These are phyloP conservation scores for Neurospora hispaniola DNA, from an alignment of 495 filamentous ascomycete genomes.

Conservation along the genomic window DNA sequence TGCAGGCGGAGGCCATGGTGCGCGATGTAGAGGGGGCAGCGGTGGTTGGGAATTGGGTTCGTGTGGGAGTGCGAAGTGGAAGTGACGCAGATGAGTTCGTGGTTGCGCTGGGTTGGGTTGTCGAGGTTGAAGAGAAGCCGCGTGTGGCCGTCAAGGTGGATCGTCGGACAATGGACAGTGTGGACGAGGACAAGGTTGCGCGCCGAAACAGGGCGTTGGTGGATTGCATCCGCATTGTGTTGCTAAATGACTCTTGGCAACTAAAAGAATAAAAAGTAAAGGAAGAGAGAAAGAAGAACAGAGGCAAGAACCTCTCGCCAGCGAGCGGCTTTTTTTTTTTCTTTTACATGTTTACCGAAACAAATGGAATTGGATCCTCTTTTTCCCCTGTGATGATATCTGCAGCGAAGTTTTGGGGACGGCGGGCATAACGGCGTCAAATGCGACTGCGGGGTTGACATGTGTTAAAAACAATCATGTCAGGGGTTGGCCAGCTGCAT, in stretches of 20 bases:
- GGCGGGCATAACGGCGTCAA: not conserved
- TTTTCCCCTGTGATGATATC: constrained; percentile 35
- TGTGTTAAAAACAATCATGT: not conserved
- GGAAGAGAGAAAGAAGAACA: not conserved
- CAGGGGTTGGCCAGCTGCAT: not conserved
- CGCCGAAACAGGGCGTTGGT: constrained; percentile 20
- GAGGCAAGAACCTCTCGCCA: constrained; percentile 2
- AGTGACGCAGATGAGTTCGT: not conserved
- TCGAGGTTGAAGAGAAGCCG: constrained; percentile 11
- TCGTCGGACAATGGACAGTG: not conserved
- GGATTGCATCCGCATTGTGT: constrained; percentile 8
- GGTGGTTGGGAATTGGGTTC: not conserved
- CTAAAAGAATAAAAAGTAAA: not conserved
- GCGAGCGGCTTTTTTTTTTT: constrained; percentile 2
- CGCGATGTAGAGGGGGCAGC: constrained; percentile 7
- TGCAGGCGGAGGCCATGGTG: constrained; percentile 21
- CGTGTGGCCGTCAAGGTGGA: constrained; percentile 17
- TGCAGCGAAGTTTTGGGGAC: constrained; percentile 37
- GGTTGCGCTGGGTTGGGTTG: not conserved
- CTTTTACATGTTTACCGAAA: constrained; percentile 8
- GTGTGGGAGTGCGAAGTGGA: not conserved
- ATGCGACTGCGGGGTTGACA: not conserved
- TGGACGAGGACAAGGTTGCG: constrained; percentile 1
- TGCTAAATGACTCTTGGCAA: not conserved
- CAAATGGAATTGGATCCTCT: constrained; percentile 4